Evolutionary conservation across 805 yeast species (phyloP), one percentile per base, ranked within the genome.

Genomic region (Danielozyma ontarioensis): DNA sequence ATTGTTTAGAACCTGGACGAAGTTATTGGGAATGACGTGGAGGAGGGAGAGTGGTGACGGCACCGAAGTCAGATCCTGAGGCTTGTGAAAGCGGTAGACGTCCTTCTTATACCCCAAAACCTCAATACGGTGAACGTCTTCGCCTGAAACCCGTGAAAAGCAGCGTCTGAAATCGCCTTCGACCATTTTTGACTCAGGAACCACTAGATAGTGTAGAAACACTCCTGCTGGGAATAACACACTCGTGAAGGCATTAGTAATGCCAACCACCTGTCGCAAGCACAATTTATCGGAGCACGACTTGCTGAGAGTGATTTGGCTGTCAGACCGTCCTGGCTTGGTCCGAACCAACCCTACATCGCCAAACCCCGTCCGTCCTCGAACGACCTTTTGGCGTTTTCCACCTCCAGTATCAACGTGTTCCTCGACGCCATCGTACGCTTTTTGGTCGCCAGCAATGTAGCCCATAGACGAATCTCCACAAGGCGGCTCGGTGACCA

Each of bases 291-390:
- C 97, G 1, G 94, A 78, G 53, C 97, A 90, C 1, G 96, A 85
- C 53, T 88, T 90, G 19, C 94, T 83, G 31, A 72, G 55, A 0
- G 95, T 74, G 3, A 77, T 41, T 2, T 72, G 70, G 2, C 96
- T 82, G 51, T 93, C 97, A 18, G 67, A 53, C 32, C 97, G 57
- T 2, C 98, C 98, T 0, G 97, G 98, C 50, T 93, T 90, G 0
- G 97, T 89, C 41, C 98, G 66, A 1, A 90, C 88, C 6, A 63
- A 56, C 0, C 96, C 95, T 2, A 69, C 56, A 13, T 58, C 46
- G 12, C 58, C 59, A 42, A 75, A 80, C 50, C 75, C 64, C 23
- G 71, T 72, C 25, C 95, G 55, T 0, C 97, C 97, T 46, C 95
- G 52, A 3, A 41, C 31, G 2, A 48, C 7, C n/a, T n/a, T n/a